Percentiles rank a stretch among this genome's conserved stretches.
Evolutionary conservation across 371 early-diverging fungal species (phyloP).

Genomic region (Circinella minor): DNA sequence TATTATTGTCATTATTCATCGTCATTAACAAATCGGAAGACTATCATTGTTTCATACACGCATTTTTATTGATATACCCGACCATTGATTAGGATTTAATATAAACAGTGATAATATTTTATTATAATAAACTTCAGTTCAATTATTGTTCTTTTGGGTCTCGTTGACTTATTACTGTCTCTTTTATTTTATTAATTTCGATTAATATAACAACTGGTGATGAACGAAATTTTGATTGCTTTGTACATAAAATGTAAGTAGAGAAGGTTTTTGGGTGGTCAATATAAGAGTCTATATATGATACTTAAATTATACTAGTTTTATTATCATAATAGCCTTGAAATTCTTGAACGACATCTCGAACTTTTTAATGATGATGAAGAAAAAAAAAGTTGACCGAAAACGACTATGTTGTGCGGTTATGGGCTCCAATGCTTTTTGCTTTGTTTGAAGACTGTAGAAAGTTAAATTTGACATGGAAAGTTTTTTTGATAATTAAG

Average conservation of each 20-base stretch:
- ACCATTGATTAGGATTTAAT: too few species aligned
- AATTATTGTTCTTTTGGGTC: too few species aligned
- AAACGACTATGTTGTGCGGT: slow-evolving; percentile 1
- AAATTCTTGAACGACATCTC: slow-evolving; percentile 4
- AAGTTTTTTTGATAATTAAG: slow-evolving; percentile 4
- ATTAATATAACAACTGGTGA: too few species aligned
- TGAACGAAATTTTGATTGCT: slow-evolving; percentile 2
- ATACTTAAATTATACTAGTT: not conserved
- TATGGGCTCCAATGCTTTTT: slow-evolving; percentile 3
- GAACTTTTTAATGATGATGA: not conserved
- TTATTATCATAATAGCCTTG: slow-evolving; percentile 6
- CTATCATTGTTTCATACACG: too few species aligned
- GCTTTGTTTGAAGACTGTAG: slow-evolving; percentile 2
- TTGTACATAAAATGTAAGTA: slow-evolving; percentile 3
- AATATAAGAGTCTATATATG: slow-evolving; percentile 1
- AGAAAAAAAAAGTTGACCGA: slow-evolving; percentile 3
- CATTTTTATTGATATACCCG: too few species aligned
- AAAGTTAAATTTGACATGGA: slow-evolving; percentile 3
- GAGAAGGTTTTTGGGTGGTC: not conserved
- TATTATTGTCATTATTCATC: too few species aligned
- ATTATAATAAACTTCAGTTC: too few species aligned
- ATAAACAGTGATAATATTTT: too few species aligned
- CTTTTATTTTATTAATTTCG: too few species aligned
- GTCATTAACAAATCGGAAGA: too few species aligned
- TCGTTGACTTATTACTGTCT: too few species aligned